Evolutionary conservation across 495 filamentous ascomycete genomes (phyloP).

Genomic region (Viridothelium virens): DNA sequence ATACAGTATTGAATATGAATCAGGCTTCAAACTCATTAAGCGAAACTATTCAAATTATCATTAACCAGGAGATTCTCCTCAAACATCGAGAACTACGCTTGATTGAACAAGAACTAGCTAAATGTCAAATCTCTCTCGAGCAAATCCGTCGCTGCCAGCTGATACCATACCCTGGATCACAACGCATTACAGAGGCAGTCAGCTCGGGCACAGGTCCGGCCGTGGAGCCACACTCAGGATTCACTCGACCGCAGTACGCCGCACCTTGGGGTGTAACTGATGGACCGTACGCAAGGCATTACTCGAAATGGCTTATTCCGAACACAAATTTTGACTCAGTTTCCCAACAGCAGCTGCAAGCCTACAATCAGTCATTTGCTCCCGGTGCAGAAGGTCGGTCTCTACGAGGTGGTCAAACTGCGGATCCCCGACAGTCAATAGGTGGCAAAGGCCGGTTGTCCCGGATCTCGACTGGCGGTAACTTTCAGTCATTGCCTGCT

Average conservation of each 20-base stretch:
- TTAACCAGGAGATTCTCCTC: constrained; percentile 82
- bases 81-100: constrained; percentile 91
- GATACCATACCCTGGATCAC: constrained; percentile 70
- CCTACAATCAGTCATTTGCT: neutral
- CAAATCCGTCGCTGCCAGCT: constrained; percentile 86
- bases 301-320: constrained; percentile 85
- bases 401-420: constrained; percentile 50
- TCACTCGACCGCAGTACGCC: constrained; percentile 57
- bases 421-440: constrained; percentile 13
- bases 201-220: constrained; percentile 63
- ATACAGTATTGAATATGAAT: constrained; percentile 5
- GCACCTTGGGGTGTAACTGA: constrained; percentile 82
- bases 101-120: constrained; percentile 93
- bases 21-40: neutral
- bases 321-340: constrained; percentile 71
- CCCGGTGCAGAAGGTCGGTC: constrained; percentile 51
- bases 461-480: constrained; percentile 49
- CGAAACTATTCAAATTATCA: constrained; percentile 6
- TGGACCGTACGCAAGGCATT: constrained; percentile 88
- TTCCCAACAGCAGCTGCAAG: constrained; percentile 14
- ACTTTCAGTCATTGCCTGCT: constrained; percentile 63
- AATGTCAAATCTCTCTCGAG: constrained; percentile 91
- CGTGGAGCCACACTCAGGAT: constrained; percentile 49
- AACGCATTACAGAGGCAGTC: constrained; percentile 55
- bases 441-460: constrained; percentile 11